Base-by-base conservation (phyloP, 352 stramenopile genomes). In the Phytophthora pistaciae region DNA sequence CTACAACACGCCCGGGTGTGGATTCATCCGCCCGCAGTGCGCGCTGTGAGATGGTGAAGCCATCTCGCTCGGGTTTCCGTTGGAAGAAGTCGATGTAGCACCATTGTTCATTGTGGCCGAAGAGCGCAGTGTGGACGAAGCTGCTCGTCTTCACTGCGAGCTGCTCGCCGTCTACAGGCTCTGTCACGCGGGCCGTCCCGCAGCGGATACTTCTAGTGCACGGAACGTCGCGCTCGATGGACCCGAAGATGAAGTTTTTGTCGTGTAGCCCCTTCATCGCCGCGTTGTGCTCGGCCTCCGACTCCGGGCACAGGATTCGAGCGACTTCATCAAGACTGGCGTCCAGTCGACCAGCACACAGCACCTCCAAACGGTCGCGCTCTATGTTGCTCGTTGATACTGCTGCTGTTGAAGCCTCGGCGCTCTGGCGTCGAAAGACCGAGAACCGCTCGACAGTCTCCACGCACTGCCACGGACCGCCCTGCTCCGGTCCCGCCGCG, bases 231-330 rank as follows among this genome's bases (percentile, higher is more conserved):
- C 71, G 68, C 23, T 74, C 71, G 36, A 69, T 57, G 14, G 71
- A 75, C 1, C 71, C 62, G 5, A 78, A 78, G 46, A 78, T 78
- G 58, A 78, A 78, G 29, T 53, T 64, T 27, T 79, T 72, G 21
- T 58, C 70, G 61, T 82, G 70, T 6, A 83, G 55, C 3, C 67
- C 78, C 10, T 9, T 56, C 78, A 85, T 85, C 11, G 60, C 53
- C 0, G 69, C 52, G 25, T 74, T 67, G 55, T 80, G 80, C 11
- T 68, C 62, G 13, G 67, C 59, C 49, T 72, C 64, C 16, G 55
- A 61, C 9, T 31, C 48, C 1, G 69, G 52, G 1, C 64, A 54
- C 14, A 80, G 61, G 33, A 75, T 69, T 14, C 64, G 60, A 14
- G 66, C 65, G 11, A 78, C 21, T 54, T 78, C 74, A 42, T 78